phyloP scores from a whole-genome alignment of 306 rosid genomes.

The Alnus glutinosa region DNA sequence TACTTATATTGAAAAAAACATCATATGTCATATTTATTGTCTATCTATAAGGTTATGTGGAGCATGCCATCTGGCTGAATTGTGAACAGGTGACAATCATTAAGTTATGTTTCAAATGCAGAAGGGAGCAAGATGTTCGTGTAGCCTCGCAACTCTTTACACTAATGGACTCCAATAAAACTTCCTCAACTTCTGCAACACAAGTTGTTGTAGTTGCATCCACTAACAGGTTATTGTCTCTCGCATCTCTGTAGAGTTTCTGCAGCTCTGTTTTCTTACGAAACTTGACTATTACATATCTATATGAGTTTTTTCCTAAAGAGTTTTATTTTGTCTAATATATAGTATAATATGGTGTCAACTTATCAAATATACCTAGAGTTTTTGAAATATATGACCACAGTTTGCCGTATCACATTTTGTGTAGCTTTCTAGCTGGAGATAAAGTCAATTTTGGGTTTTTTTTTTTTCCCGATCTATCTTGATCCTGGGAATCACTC shows the following conservation, averaged over 20 bases:
- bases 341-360: neutral
- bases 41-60: neutral
- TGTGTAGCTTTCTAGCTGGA: neutral
- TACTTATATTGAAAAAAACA: neutral
- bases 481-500: neutral
- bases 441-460: neutral
- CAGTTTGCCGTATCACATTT: neutral
- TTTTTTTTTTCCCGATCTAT: neutral
- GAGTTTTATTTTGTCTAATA: neutral
- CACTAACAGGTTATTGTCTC: conserved; percentile 66
- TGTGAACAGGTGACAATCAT: neutral
- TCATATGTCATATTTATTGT: neutral
- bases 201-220: conserved; percentile 88
- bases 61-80: neutral
- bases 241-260: neutral
- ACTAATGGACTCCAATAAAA: conserved; percentile 71
- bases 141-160: conserved; percentile 71
- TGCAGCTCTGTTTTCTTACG: neutral
- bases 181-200: conserved; percentile 43
- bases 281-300: neutral
- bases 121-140: conserved; percentile 81
- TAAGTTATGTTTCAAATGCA: conserved; percentile 40
- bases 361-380: neutral
- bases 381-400: neutral
- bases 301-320: neutral